These are phyloP conservation scores for Metschnikowia similis DNA, from an alignment of 805 yeast genomes.

Conservation along the genomic window DNA sequence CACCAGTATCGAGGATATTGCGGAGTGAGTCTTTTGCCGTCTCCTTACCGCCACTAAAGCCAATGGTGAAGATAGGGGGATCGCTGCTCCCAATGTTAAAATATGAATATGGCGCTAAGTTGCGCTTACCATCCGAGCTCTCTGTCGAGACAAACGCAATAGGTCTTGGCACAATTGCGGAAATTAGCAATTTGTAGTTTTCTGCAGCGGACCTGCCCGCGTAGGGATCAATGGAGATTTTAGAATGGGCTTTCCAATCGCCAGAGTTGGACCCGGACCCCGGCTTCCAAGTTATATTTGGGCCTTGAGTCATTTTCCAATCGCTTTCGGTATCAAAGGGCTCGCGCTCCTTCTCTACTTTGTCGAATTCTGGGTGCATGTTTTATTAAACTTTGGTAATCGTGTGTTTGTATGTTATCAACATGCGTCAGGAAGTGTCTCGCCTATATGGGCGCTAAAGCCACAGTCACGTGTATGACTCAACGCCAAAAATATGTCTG, in stretches of 20 bases:
- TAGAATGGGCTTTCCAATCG: constrained; percentile 43
- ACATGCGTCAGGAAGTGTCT: not conserved
- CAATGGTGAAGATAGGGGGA: constrained; percentile 56
- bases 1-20: constrained; percentile 49
- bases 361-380: constrained; percentile 11
- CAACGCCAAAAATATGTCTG: not conserved
- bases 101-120: constrained; percentile 61
- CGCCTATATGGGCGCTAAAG: not conserved
- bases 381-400: not conserved
- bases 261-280: constrained; percentile 46
- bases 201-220: constrained; percentile 33
- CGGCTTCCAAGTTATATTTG: constrained; percentile 36
- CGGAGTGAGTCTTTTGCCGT: constrained; percentile 46
- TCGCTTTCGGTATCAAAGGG: constrained; percentile 4
- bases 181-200: constrained; percentile 49
- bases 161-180: constrained; percentile 58
- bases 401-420: not conserved
- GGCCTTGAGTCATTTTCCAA: constrained; percentile 23
- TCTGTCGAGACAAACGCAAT: constrained; percentile 54
- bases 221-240: constrained; percentile 48
- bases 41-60: constrained; percentile 38
- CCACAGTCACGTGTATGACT: not conserved
- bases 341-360: constrained; percentile 9
- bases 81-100: constrained; percentile 45
- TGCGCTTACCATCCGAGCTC: constrained; percentile 37